A percentile compares a stretch with the other conserved stretches of the same genome.
These are phyloP conservation scores for Candida gorgasii DNA, from an alignment of 805 yeast species.

Conservation along the genomic window DNA sequence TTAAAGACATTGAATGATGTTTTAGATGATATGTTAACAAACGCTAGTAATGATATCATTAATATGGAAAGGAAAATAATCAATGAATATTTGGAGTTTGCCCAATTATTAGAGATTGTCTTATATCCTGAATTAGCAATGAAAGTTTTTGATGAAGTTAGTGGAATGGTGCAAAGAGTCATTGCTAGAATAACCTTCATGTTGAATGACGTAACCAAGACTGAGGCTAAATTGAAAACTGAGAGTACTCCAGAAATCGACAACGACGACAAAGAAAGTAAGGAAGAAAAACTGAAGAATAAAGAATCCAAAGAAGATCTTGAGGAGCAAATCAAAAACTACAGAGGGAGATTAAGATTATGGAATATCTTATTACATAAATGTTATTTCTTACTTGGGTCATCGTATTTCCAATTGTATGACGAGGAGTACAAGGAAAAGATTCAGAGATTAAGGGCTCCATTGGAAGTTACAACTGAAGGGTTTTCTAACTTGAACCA, in stretches of 20 bases:
- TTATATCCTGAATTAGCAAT: constrained; percentile 55
- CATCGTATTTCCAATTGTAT: constrained; percentile 61
- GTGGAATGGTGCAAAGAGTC: constrained; percentile 20
- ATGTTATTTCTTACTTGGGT: constrained; percentile 73
- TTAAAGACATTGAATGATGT: constrained; percentile 62
- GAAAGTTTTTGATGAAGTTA: constrained; percentile 30
- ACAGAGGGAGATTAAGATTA: constrained; percentile 38
- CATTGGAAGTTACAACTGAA: background rate
- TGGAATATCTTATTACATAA: constrained; percentile 71
- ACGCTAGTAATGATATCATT: constrained; percentile 50
- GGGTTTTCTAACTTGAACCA: constrained; percentile 3
- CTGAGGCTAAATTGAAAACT: constrained; percentile 15
- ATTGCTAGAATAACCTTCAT: constrained; percentile 23
- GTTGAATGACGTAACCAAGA: constrained; percentile 17
- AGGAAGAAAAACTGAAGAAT: no score
- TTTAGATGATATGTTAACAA: constrained; percentile 60
- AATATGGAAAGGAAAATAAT: constrained; percentile 51
- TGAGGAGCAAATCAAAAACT: constrained; percentile 26
- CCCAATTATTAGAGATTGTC: constrained; percentile 64
- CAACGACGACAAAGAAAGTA: no score
- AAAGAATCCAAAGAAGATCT: constrained; percentile 10
- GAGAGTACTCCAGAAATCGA: no score
- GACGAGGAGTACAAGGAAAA: constrained; percentile 34
- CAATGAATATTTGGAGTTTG: constrained; percentile 54
- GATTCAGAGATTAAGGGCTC: constrained; percentile 17